Conservation (phyloP, 2,329 filamentous ascomycete species). For the Coleophoma cylindrospora region DNA sequence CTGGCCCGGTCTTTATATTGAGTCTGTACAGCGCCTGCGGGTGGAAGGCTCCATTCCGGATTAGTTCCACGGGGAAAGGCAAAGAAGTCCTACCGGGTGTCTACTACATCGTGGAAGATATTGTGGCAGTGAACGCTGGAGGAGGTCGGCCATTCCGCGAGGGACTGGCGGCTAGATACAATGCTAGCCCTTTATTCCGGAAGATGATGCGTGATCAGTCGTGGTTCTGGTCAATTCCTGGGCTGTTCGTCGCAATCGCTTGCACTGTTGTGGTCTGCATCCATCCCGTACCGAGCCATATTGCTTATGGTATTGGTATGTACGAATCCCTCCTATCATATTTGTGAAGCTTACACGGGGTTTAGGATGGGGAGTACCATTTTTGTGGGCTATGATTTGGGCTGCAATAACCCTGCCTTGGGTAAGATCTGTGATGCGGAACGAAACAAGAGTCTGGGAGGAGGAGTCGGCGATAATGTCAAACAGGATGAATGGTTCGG, state of each 20-base stretch:
- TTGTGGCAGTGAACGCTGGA: slow-evolving; percentile 61
- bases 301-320: slow-evolving; percentile 15
- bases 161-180: slow-evolving; percentile 35
- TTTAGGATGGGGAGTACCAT: slow-evolving; percentile 15
- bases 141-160: slow-evolving; percentile 45
- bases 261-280: slow-evolving; percentile 24
- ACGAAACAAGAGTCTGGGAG: slow-evolving; percentile 5
- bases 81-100: slow-evolving; percentile 52
- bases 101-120: slow-evolving; percentile 63
- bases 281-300: slow-evolving; percentile 8
- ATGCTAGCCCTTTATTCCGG: slow-evolving; percentile 35
- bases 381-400: slow-evolving; percentile 16
- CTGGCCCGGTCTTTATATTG: slow-evolving; percentile 36
- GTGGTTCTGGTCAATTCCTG: slow-evolving; percentile 36
- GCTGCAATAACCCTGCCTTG: slow-evolving; percentile 12
- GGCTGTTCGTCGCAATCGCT: slow-evolving; percentile 29
- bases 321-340: not conserved
- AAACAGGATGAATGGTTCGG: not conserved
- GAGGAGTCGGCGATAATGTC: slow-evolving; percentile 2
- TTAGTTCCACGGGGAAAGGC: slow-evolving; percentile 59
- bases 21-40: slow-evolving; percentile 20
- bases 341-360: not conserved
- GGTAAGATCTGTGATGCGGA: slow-evolving; percentile 10
- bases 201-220: slow-evolving; percentile 35
- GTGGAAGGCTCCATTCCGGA: slow-evolving; percentile 49